Percentiles rank a stretch among this genome's conserved stretches.
These are phyloP conservation scores for Protea cynaroides DNA, from an alignment of 164 flowering plant genomes.

Conservation along the genomic window DNA sequence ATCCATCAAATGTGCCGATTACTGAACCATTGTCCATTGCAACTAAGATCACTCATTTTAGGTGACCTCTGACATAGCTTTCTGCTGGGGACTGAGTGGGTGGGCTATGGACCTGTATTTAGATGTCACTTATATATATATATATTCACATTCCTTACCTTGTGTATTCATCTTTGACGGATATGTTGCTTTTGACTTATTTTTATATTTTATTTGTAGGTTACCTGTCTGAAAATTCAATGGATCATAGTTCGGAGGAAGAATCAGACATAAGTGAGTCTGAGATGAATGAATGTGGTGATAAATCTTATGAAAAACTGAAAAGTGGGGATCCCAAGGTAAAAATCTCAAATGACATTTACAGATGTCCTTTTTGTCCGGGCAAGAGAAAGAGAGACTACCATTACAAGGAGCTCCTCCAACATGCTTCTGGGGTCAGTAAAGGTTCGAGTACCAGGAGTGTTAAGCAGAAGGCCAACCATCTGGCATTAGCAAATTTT, in stretches of 20 bases:
- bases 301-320: conserved; percentile 43
- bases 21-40: no score
- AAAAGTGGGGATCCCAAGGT: conserved; percentile 46
- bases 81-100: background rate
- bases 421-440: conserved; percentile 79
- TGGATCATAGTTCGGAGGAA: conserved; percentile 45
- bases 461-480: conserved; percentile 66
- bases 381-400: conserved; percentile 57
- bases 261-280: conserved; percentile 75
- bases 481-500: conserved; percentile 58
- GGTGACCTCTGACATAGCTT: background rate
- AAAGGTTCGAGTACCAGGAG: conserved; percentile 55
- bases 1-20: no score
- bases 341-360: conserved; percentile 36
- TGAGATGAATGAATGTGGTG: conserved; percentile 52
- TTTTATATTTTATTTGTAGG: background rate
- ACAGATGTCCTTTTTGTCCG: conserved; percentile 71
- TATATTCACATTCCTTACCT: background rate
- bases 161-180: no score
- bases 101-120: no score
- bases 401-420: conserved; percentile 59
- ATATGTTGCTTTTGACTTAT: background rate
- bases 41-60: background rate
- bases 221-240: conserved; percentile 6
- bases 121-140: no score